Conservation (phyloP, 2,329 filamentous ascomycete genomes). For the Colletotrichum kahawae region DNA sequence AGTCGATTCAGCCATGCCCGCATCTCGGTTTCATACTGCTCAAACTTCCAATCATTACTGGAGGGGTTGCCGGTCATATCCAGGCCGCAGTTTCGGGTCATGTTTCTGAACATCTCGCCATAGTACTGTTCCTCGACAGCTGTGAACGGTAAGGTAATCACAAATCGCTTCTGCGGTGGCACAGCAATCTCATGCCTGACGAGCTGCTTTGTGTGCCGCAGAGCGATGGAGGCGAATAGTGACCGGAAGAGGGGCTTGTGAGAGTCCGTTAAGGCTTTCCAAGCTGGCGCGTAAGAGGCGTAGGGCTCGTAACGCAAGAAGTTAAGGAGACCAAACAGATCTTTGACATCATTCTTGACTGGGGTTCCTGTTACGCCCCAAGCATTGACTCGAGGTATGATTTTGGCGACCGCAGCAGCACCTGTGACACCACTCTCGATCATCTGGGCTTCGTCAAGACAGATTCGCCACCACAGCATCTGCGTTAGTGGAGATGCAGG, state of each 20-base stretch:
- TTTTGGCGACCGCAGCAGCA: slow-evolving; percentile 78
- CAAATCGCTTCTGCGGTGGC: slow-evolving; percentile 82
- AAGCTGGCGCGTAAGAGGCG: slow-evolving; percentile 66
- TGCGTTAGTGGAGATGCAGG: slow-evolving; percentile 78
- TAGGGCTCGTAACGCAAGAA: slow-evolving; percentile 85
- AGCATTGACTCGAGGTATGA: slow-evolving; percentile 82
- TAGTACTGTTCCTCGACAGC: slow-evolving; percentile 93
- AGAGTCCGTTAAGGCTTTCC: slow-evolving; percentile 67
- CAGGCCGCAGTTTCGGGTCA: slow-evolving; percentile 74
- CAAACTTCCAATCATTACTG: slow-evolving; percentile 66
- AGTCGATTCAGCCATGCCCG: slow-evolving; percentile 77
- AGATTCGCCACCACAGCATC: slow-evolving; percentile 87
- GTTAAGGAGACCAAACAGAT: slow-evolving; percentile 79
- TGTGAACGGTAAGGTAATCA: slow-evolving; percentile 90
- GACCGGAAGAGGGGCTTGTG: slow-evolving; percentile 69
- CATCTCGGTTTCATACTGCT: slow-evolving; percentile 74
- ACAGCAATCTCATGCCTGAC: slow-evolving; percentile 80
- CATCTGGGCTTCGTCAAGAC: slow-evolving; percentile 85
- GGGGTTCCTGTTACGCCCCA: slow-evolving; percentile 96
- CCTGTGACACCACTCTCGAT: slow-evolving; percentile 87
- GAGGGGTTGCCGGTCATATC: slow-evolving; percentile 67
- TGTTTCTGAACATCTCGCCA: slow-evolving; percentile 73
- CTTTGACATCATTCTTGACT: slow-evolving; percentile 76
- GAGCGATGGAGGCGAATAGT: slow-evolving; percentile 73
- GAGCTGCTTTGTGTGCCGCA: slow-evolving; percentile 85